phyloP scores from a whole-genome alignment of 2,329 filamentous ascomycete species.

The Neofusicoccum kwambonambiense region DNA sequence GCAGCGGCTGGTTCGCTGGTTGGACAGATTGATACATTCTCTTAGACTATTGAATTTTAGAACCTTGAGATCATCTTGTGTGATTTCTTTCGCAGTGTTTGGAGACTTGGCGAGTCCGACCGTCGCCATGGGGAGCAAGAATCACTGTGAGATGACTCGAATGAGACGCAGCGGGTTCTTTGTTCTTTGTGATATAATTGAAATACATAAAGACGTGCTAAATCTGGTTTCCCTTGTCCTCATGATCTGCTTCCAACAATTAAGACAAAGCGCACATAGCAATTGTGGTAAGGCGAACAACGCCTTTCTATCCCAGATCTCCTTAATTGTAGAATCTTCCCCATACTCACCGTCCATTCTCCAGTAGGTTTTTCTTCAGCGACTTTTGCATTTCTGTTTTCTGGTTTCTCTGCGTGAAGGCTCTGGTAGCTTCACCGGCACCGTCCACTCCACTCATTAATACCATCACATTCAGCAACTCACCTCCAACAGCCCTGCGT shows the following conservation, averaged over 20 bases:
- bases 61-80: no score
- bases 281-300: neutral
- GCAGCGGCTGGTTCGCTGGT: no score
- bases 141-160: no score
- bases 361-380: neutral
- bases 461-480: neutral
- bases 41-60: no score
- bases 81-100: no score
- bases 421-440: conserved; percentile 9
- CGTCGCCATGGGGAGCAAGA: no score
- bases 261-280: neutral
- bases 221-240: neutral
- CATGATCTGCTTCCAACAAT: neutral
- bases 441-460: neutral
- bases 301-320: neutral
- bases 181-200: neutral
- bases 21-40: no score
- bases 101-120: no score
- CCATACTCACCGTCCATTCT: neutral
- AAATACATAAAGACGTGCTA: neutral
- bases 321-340: neutral
- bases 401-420: neutral
- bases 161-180: neutral
- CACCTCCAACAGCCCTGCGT: neutral
- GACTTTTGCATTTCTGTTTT: neutral